A percentile compares a stretch with the other conserved stretches of the same genome.
Conservation (phyloP, 1,284 basidiomycete genomes). For the Flammula alnicola region DNA sequence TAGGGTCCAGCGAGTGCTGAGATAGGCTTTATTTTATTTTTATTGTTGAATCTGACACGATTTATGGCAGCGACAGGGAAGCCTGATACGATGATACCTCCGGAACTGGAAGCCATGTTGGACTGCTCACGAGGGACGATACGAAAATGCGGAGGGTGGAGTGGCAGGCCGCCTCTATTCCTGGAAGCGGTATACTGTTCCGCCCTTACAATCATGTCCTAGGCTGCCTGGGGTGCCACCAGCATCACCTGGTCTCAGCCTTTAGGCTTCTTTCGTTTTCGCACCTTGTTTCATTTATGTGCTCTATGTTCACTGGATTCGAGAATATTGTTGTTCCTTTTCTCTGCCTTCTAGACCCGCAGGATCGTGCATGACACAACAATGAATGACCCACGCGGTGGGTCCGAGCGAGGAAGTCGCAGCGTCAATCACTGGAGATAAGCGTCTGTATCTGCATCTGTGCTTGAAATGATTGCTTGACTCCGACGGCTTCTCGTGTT, state of each 20-base stretch:
- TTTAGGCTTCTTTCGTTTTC: slow-evolving; percentile 7
- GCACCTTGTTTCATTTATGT: not conserved
- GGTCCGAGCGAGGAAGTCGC: slow-evolving; percentile 13
- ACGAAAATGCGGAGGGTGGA: too few species aligned
- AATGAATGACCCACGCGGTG: too few species aligned
- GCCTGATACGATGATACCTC: too few species aligned
- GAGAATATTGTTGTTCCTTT: slow-evolving; percentile 12
- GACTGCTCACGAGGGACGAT: too few species aligned
- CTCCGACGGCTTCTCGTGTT: slow-evolving; percentile 14
- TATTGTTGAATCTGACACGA: too few species aligned
- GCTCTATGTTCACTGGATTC: not conserved
- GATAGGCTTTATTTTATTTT: too few species aligned
- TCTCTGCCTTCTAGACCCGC: slow-evolving; percentile 16
- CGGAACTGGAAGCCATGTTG: too few species aligned
- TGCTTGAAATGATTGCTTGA: slow-evolving; percentile 9
- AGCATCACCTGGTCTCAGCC: not conserved
- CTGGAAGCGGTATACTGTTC: too few species aligned
- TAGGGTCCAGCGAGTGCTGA: too few species aligned
- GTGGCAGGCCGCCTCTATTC: too few species aligned
- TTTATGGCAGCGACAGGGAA: too few species aligned
- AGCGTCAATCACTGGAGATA: slow-evolving; percentile 23
- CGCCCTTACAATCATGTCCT: not conserved
- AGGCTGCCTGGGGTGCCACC: slow-evolving; percentile 7
- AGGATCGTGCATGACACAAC: too few species aligned
- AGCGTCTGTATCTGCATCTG: slow-evolving; percentile 17